Evolutionary conservation across 2,329 filamentous ascomycete species (phyloP), one percentile per base, ranked within the genome.

Genomic region (Monilinia vaccinii-corymbosi): DNA sequence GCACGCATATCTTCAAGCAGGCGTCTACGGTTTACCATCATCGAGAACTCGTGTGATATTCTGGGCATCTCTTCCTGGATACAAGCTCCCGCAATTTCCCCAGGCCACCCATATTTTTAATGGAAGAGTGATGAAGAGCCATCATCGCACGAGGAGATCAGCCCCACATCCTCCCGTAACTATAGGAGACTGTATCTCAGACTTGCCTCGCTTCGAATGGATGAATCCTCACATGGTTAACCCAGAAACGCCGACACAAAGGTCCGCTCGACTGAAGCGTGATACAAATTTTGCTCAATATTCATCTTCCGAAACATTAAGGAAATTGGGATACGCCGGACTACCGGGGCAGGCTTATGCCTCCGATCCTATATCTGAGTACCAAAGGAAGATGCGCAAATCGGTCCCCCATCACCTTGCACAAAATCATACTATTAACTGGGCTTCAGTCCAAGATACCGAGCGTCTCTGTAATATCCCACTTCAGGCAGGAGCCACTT

Each of bases 191-290:
- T 60, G 56, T 1, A 21, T 65, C 3, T 58, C 55, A 4, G 67
- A 68, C 49, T 47, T 68, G 1, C 61, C 65, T 13, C 21, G 16
- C 3, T 65, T 63, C 38, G 64, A 67, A 4, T 64, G 63, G 61
- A 45, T n/a, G 11, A 61, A 64, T 40, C 56, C 60, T 3, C 49
- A 61, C 13, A 9, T 4, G 8, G n/a, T 34, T 13, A 25, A 49
- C 18, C 10, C n/a, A 3, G 42, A 62, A 36, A 61, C 56, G 2
- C 5, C 6, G 31, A 23, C 28, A 16, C 50, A 62, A 31, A 11
- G 14, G 23, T 6, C n/a, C 6, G 56, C 58, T 2, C 36, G 50
- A 47, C 6, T 40, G 9, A 14, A 34, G 1, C 50, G 60, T 13
- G 38, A 32, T 3, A 38, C 48, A 5, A 51, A 5, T 11, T 49